These are phyloP conservation scores for Phytopythium mirpurense DNA, from an alignment of 352 stramenopile species.

Conservation along the genomic window DNA sequence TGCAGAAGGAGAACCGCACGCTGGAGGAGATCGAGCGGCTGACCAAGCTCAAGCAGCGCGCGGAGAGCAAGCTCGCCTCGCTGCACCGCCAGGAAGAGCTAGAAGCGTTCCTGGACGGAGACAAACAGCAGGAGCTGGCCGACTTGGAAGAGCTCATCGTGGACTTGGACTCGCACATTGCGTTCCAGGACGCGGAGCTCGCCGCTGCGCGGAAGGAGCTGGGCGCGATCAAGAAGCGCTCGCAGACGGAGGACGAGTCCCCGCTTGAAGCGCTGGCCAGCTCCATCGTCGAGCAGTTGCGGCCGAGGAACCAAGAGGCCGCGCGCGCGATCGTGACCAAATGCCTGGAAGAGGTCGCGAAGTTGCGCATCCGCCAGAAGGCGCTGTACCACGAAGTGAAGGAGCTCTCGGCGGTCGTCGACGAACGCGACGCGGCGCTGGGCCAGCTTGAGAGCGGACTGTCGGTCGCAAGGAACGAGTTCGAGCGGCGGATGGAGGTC, in stretches of 20 bases:
- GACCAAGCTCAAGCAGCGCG: constrained; percentile 59
- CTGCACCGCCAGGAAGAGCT: constrained; percentile 40
- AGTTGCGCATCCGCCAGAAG: constrained; percentile 38
- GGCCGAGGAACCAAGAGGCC: background rate
- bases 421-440: constrained; percentile 42
- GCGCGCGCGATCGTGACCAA: constrained; percentile 31
- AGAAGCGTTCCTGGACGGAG: constrained; percentile 52
- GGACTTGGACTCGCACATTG: constrained; percentile 75
- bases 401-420: constrained; percentile 29
- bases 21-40: constrained; percentile 63
- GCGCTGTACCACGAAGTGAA: constrained; percentile 32
- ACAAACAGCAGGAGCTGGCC: constrained; percentile 57
- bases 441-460: constrained; percentile 61
- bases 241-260: constrained; percentile 32
- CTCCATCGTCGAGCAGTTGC: constrained; percentile 26
- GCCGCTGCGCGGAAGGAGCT: constrained; percentile 44
- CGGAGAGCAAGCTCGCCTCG: constrained; percentile 52
- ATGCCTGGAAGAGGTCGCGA: constrained; percentile 47
- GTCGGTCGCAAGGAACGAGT: constrained; percentile 56
- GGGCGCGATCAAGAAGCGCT: constrained; percentile 34
- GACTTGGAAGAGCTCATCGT: constrained; percentile 75
- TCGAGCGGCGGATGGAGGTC: constrained; percentile 54
- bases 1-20: constrained; percentile 50
- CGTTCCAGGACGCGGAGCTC: constrained; percentile 76
- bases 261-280: constrained; percentile 36